phyloP scores from a whole-genome alignment of 176 grass and related monocot genomes.

The Tuctoria greenei region DNA sequence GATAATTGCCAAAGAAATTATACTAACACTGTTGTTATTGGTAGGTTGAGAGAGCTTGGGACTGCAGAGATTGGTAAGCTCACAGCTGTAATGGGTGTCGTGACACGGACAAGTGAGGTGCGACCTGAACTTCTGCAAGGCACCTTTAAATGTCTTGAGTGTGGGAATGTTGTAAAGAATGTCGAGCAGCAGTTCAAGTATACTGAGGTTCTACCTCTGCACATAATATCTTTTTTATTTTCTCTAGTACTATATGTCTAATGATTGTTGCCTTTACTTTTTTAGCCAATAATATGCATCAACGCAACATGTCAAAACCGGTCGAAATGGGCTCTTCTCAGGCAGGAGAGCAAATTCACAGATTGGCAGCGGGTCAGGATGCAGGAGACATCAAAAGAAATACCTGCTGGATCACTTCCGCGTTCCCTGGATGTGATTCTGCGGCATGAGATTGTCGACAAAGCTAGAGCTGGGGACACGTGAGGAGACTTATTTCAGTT shows the following conservation, averaged over 20 bases:
- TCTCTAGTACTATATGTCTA: slow-evolving; percentile 12
- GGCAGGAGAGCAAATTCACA: slow-evolving; percentile 97
- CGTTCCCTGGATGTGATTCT: slow-evolving; percentile 88
- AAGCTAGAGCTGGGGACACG: slow-evolving; percentile 94
- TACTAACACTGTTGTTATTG: slow-evolving; percentile 26
- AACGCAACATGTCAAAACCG: slow-evolving; percentile 88
- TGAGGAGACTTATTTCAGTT: slow-evolving; percentile 38
- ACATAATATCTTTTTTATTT: background rate
- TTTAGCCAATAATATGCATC: slow-evolving; percentile 84
- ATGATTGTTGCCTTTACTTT: slow-evolving; percentile 21
- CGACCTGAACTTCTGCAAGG: slow-evolving; percentile 87
- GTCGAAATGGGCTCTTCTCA: slow-evolving; percentile 83
- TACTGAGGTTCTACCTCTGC: slow-evolving; percentile 64
- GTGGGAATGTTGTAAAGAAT: slow-evolving; percentile 79
- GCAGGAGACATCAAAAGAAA: slow-evolving; percentile 96
- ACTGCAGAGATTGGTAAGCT: slow-evolving; percentile 91
- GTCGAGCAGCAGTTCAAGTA: slow-evolving; percentile 99
- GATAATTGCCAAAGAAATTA: background rate
- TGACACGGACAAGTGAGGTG: slow-evolving; percentile 94
- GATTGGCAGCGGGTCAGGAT: slow-evolving; percentile 95
- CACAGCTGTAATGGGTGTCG: slow-evolving; percentile 92
- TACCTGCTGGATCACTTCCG: slow-evolving; percentile 94
- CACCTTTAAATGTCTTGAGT: slow-evolving; percentile 94
- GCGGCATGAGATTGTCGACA: slow-evolving; percentile 97
- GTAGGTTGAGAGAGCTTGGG: slow-evolving; percentile 77